These are phyloP conservation scores for Pestalotiopsis sp. DNA, from an alignment of 2,329 filamentous ascomycete genomes.

Conservation along the genomic window DNA sequence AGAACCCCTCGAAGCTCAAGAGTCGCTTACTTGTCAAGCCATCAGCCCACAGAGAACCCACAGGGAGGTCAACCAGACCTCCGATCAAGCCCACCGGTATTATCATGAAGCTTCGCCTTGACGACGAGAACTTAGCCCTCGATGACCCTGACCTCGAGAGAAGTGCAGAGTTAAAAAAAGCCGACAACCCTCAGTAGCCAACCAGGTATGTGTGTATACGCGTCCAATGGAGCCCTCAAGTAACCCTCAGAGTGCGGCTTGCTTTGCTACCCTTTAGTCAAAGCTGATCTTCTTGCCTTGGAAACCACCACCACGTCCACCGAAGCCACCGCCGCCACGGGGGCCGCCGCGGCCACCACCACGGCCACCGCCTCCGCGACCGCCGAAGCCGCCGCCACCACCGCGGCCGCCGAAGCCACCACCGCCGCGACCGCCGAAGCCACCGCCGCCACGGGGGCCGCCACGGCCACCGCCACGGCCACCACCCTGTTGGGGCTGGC, in stretches of 20 bases:
- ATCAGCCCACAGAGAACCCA: slow-evolving; percentile 29
- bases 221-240: slow-evolving; percentile 45
- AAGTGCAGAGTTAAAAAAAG: slow-evolving; percentile 45
- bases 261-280: slow-evolving; percentile 29
- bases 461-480: slow-evolving; percentile 52
- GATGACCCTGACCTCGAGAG: slow-evolving; percentile 48
- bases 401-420: slow-evolving; percentile 40
- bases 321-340: slow-evolving; percentile 37
- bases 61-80: slow-evolving; percentile 28
- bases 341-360: slow-evolving; percentile 41
- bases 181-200: slow-evolving; percentile 60
- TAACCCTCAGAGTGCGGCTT: slow-evolving; percentile 38
- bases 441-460: slow-evolving; percentile 53
- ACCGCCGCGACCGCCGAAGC: slow-evolving; percentile 49
- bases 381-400: slow-evolving; percentile 45
- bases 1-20: slow-evolving; percentile 14
- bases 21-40: slow-evolving; percentile 17
- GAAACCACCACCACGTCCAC: slow-evolving; percentile 51
- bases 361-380: slow-evolving; percentile 40
- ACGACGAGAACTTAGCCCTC: slow-evolving; percentile 45
- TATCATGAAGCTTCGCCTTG: slow-evolving; percentile 43
- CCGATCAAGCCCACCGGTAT: slow-evolving; percentile 56
- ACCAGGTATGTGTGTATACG: slow-evolving; percentile 38
- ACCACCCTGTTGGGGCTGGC: slow-evolving; percentile 59
- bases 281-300: slow-evolving; percentile 77